Percentiles rank a stretch among this genome's conserved stretches.
These are phyloP conservation scores for Candida peoriensis DNA, from an alignment of 805 yeast species.

Conservation along the genomic window DNA sequence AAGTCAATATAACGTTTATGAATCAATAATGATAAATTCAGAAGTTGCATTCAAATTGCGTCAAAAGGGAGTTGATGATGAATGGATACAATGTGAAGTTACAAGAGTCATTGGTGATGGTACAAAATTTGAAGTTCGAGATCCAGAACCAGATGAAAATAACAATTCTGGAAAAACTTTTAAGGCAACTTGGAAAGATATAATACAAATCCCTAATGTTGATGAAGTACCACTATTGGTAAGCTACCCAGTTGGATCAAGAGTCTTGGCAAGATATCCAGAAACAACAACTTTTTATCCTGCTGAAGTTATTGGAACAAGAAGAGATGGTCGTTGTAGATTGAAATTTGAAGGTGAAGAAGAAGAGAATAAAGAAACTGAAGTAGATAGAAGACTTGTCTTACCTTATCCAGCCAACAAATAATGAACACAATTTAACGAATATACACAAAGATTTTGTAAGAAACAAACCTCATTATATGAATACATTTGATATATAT, in stretches of 20 bases:
- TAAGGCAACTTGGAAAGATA: slow-evolving; percentile 77
- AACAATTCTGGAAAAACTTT: slow-evolving; percentile 84
- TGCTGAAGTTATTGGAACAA: slow-evolving; percentile 81
- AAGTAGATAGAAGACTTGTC: slow-evolving; percentile 80
- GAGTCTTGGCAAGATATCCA: slow-evolving; percentile 90
- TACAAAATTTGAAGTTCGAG: slow-evolving; percentile 76
- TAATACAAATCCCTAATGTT: slow-evolving; percentile 62
- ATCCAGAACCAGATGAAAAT: slow-evolving; percentile 95
- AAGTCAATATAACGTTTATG: slow-evolving; percentile 56
- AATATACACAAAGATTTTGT: too few relatives aligned
- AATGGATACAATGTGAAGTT: slow-evolving; percentile 96
- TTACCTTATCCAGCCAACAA: slow-evolving; percentile 76
- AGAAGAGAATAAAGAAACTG: slow-evolving; percentile 92
- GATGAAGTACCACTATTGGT: slow-evolving; percentile 36
- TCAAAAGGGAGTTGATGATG: slow-evolving; percentile 67
- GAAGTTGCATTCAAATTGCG: slow-evolving; percentile 84
- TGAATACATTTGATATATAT: too few relatives aligned
- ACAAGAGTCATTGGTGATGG: slow-evolving; percentile 74
- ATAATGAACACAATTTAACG: too few relatives aligned
- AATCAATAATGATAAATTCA: slow-evolving; percentile 56
- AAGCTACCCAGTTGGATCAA: slow-evolving; percentile 67
- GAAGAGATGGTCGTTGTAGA: slow-evolving; percentile 69
- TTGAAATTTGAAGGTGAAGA: slow-evolving; percentile 94
- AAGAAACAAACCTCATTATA: too few relatives aligned
- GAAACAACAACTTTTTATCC: slow-evolving; percentile 97